These are phyloP conservation scores for Cordyceps fumosorosea DNA, from an alignment of 2,329 filamentous ascomycete species.

Conservation along the genomic window DNA sequence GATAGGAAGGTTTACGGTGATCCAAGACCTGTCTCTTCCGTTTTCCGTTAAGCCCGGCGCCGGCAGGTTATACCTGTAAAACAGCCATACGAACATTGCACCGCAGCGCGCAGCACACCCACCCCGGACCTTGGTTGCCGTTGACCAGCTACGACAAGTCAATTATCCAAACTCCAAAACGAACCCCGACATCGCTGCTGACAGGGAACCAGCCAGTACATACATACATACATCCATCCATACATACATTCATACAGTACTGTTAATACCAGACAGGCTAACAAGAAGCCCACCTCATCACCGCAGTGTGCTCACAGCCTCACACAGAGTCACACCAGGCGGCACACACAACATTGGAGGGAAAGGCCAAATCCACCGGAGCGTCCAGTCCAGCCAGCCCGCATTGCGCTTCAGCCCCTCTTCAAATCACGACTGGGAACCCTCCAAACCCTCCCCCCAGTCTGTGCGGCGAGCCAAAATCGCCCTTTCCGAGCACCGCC, in stretches of 20 bases:
- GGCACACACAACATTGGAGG: neutral
- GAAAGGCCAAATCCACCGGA: neutral
- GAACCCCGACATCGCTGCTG: too few species aligned
- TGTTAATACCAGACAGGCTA: too few species aligned
- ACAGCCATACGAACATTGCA: too few species aligned
- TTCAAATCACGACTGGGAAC: neutral
- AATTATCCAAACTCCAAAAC: too few species aligned
- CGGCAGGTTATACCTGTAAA: neutral
- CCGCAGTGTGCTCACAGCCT: too few species aligned
- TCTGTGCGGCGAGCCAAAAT: constrained; percentile 11
- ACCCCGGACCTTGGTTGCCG: too few species aligned
- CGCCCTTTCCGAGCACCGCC: constrained; percentile 5
- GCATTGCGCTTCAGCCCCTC: constrained; percentile 3
- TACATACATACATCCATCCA: too few species aligned
- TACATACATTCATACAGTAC: too few species aligned
- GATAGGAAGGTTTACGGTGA: neutral
- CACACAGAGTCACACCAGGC: too few species aligned
- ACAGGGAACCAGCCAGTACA: too few species aligned
- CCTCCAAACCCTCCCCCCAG: neutral
- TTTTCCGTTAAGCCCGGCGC: neutral
- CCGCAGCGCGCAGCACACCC: too few species aligned
- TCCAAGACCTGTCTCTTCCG: neutral
- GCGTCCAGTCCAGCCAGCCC: neutral
- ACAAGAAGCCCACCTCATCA: neutral
- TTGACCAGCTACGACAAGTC: neutral